phyloP scores from a whole-genome alignment of 2,329 filamentous ascomycete genomes.

The Nemania serpens region DNA sequence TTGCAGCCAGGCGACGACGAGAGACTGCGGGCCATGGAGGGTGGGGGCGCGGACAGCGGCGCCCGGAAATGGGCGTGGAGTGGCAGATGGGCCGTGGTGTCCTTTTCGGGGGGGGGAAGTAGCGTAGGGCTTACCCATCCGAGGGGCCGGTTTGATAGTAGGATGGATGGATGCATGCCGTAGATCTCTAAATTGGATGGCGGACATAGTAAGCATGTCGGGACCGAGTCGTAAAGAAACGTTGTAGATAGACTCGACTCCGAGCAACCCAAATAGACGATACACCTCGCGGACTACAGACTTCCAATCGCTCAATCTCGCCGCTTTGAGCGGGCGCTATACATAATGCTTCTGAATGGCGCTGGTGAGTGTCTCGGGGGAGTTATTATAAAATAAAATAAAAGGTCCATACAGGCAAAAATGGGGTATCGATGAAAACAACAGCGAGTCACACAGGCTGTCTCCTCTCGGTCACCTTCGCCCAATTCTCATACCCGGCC shows the following conservation, averaged over 20 bases:
- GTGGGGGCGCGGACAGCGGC: constrained; percentile 71
- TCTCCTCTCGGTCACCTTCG: neutral
- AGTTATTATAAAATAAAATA: no score
- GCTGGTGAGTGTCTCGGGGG: no score
- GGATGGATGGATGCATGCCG: no score
- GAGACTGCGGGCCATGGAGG: constrained; percentile 68
- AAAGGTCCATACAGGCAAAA: no score
- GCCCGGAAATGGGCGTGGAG: constrained; percentile 91
- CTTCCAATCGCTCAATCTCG: no score
- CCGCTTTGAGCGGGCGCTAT: no score
- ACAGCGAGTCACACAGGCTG: constrained; percentile 6
- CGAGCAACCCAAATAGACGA: neutral
- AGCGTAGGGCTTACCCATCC: neutral
- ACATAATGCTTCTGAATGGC: neutral
- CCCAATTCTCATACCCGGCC: neutral
- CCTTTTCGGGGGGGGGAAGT: constrained; percentile 68
- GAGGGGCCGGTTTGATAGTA: no score
- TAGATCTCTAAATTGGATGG: neutral
- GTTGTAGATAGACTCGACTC: neutral
- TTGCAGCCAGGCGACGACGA: constrained; percentile 84
- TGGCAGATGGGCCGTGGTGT: constrained; percentile 96
- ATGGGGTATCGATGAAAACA: constrained; percentile 13
- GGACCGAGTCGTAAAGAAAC: neutral
- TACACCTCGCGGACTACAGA: neutral
- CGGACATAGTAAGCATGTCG: neutral